phyloP scores from a whole-genome alignment of 441 rosid species.

The Pelargonium cotyledonis region DNA sequence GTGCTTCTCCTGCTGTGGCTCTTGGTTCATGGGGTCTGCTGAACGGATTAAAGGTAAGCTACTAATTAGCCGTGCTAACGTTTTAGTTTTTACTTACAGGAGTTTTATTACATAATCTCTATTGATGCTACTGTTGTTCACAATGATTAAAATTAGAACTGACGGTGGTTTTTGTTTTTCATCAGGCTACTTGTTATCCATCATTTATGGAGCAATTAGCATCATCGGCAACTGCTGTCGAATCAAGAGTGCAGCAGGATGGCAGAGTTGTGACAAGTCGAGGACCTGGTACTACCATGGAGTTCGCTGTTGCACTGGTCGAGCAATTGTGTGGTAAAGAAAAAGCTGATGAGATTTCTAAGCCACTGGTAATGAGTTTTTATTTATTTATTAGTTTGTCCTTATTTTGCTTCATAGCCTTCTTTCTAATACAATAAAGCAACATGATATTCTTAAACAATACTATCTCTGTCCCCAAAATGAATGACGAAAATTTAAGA shows the following conservation, averaged over 20 bases:
- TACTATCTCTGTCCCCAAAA: no score
- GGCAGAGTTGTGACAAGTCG: conserved; percentile 73
- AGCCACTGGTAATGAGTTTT: conserved; percentile 45
- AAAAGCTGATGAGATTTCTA: conserved; percentile 58
- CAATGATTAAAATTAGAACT: conserved; percentile 4
- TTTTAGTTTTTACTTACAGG: background rate
- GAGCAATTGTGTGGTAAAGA: conserved; percentile 75
- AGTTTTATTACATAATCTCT: background rate
- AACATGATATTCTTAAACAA: no score
- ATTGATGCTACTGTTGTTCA: background rate
- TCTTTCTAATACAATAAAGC: background rate
- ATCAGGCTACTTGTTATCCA: conserved; percentile 81
- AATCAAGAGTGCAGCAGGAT: conserved; percentile 78
- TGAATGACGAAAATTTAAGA: no score
- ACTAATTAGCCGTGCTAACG: background rate
- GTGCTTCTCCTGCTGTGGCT: conserved; percentile 87
- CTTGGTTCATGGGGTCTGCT: conserved; percentile 86
- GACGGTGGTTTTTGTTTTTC: conserved; percentile 11
- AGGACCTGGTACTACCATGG: conserved; percentile 91
- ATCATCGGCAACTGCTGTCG: conserved; percentile 57
- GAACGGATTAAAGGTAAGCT: conserved; percentile 60
- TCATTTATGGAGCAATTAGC: conserved; percentile 74
- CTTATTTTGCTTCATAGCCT: background rate
- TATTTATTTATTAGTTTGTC: background rate
- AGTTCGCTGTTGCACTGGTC: conserved; percentile 64